Evolutionary conservation across 345 rosid species (phyloP).

Genomic region (Noccaea bulbosa): DNA sequence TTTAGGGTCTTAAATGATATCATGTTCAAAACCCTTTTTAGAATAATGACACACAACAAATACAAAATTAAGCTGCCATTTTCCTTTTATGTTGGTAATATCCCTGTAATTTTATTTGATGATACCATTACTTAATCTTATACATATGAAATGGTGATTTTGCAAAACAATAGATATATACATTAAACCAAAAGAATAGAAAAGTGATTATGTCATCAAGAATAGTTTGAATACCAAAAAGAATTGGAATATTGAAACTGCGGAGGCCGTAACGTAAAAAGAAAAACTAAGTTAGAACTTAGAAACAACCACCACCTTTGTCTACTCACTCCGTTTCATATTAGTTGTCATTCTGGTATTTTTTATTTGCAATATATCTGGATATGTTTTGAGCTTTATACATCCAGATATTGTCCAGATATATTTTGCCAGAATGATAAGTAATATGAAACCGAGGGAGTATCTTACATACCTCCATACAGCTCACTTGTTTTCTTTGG

Average conservation of each 20-base stretch:
- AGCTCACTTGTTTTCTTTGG: constrained; percentile 12
- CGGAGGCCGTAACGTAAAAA: constrained; percentile 16
- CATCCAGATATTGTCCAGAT: too few species aligned
- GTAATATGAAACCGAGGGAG: too few species aligned
- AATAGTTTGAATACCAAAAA: background rate
- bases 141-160: background rate
- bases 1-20: background rate
- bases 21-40: background rate
- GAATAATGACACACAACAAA: background rate
- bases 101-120: background rate
- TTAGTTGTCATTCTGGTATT: too few species aligned
- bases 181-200: background rate
- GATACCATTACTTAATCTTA: background rate
- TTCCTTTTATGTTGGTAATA: background rate
- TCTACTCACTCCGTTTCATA: too few species aligned
- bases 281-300: constrained; percentile 7
- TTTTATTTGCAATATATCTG: too few species aligned
- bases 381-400: too few species aligned
- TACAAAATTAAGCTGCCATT: background rate
- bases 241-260: background rate
- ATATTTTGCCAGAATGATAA: too few species aligned
- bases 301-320: constrained; percentile 31
- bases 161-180: background rate
- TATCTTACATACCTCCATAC: background rate
- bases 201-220: constrained; percentile 18